A percentile compares a stretch with the other conserved stretches of the same genome.
Evolutionary conservation across 2,329 filamentous ascomycete species (phyloP).

Genomic region (Aureobasidium zeae): DNA sequence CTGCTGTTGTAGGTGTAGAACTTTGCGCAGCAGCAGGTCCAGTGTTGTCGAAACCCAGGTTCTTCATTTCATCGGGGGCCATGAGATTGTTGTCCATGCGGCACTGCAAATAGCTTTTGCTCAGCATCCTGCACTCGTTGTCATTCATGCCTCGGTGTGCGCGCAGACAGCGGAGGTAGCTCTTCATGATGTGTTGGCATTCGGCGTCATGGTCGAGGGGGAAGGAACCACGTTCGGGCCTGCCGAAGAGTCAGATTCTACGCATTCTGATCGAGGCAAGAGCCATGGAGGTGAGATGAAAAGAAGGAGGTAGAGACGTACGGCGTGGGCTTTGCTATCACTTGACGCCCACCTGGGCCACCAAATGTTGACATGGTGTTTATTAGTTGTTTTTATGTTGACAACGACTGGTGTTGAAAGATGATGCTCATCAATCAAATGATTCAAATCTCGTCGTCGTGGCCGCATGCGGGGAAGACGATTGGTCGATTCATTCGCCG

Average conservation of each 20-base stretch:
- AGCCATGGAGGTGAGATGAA: too few species aligned
- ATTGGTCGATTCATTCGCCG: constrained; percentile 5
- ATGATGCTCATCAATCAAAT: too few species aligned
- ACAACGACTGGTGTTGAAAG: too few species aligned
- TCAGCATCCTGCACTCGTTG: constrained; percentile 70
- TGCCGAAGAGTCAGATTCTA: constrained; percentile 76
- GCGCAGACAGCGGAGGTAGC: constrained; percentile 81
- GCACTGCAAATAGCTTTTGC: constrained; percentile 81
- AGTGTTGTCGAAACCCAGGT: constrained; percentile 63
- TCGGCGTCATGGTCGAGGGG: constrained; percentile 96
- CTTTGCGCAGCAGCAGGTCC: constrained; percentile 8
- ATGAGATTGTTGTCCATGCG: constrained; percentile 94
- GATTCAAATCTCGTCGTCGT: too few species aligned
- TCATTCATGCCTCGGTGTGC: constrained; percentile 76
- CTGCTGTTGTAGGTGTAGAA: too few species aligned
- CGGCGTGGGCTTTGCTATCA: constrained; percentile 60
- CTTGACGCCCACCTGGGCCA: constrained; percentile 56
- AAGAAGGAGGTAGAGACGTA: constrained; percentile 33
- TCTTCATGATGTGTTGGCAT: constrained; percentile 80
- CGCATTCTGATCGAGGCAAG: too few species aligned
- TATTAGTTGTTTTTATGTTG: too few species aligned
- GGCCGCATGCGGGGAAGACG: constrained; percentile 2
- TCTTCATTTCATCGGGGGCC: constrained; percentile 91
- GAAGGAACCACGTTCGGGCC: constrained; percentile 86
- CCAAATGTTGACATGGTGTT: constrained; percentile 49